These are phyloP conservation scores for Alternaria sp. DNA, from an alignment of 2,329 filamentous ascomycete genomes.

Conservation along the genomic window DNA sequence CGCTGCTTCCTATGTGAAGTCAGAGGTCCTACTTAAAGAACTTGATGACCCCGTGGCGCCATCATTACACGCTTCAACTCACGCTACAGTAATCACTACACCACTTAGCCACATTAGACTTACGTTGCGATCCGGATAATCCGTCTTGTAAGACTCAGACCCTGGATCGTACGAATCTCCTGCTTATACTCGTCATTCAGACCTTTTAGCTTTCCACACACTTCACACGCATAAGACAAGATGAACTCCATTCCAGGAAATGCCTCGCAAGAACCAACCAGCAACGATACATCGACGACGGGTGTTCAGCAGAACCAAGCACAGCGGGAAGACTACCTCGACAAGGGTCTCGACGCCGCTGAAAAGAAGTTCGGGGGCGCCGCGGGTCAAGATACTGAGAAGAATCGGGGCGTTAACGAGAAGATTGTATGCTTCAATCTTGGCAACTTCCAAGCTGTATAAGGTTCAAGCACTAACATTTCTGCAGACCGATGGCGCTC, in stretches of 20 bases:
- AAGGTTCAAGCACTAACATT: not conserved
- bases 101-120: not conserved
- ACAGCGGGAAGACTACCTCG: constrained; percentile 22
- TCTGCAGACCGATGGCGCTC: constrained; percentile 56
- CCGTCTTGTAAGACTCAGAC: not conserved
- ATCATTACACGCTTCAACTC: not conserved
- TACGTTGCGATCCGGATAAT: not conserved
- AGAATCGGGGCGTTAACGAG: constrained; percentile 52
- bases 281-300: constrained; percentile 6
- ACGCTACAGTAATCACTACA: not conserved
- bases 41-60: not conserved
- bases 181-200: not conserved
- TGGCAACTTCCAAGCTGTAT: not conserved
- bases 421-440: constrained; percentile 42
- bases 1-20: not conserved
- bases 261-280: constrained; percentile 4
- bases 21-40: not conserved
- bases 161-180: not conserved
- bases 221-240: not conserved
- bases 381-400: constrained; percentile 43
- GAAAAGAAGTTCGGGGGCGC: constrained; percentile 57
- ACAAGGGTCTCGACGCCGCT: constrained; percentile 26
- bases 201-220: not conserved
- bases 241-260: constrained; percentile 14
- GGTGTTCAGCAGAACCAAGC: constrained; percentile 4